A percentile compares a stretch with the other conserved stretches of the same genome.
These are phyloP conservation scores for Neofusicoccum umdonicola DNA, from an alignment of 2,329 filamentous ascomycete species.

Conservation along the genomic window DNA sequence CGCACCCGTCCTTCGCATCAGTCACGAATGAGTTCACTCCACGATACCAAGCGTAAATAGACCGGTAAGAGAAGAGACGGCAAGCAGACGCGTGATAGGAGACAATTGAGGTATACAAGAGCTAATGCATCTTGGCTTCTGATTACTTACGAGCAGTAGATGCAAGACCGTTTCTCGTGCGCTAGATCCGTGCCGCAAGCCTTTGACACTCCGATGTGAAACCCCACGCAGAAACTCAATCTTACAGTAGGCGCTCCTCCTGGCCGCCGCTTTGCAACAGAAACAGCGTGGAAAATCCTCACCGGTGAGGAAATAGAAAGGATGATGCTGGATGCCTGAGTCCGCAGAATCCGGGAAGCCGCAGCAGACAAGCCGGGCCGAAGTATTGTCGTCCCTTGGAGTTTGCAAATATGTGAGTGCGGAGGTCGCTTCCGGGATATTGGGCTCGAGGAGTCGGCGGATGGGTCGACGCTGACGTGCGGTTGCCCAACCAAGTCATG, in stretches of 20 bases:
- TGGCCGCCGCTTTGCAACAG: neutral
- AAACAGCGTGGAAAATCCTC: neutral
- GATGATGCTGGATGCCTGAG: neutral
- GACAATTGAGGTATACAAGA: neutral
- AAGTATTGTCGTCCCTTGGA: neutral
- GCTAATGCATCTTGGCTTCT: neutral
- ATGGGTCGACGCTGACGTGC: constrained; percentile 6
- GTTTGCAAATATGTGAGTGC: neutral
- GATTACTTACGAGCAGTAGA: neutral
- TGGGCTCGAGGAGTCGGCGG: neutral
- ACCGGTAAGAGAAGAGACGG: neutral
- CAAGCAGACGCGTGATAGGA: neutral
- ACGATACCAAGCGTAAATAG: neutral
- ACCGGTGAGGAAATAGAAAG: neutral
- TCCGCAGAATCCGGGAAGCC: neutral
- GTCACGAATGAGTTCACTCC: neutral
- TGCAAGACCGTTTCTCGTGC: neutral
- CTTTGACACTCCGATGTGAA: neutral
- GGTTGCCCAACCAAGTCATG: constrained; percentile 12
- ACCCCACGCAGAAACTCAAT: neutral
- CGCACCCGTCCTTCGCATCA: neutral
- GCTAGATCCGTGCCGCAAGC: neutral
- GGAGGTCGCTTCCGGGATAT: neutral
- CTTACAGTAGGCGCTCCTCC: neutral
- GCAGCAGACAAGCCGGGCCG: neutral